These are phyloP conservation scores for Amanita exitialis DNA, from an alignment of 768 basidiomycete genomes.

Conservation along the genomic window DNA sequence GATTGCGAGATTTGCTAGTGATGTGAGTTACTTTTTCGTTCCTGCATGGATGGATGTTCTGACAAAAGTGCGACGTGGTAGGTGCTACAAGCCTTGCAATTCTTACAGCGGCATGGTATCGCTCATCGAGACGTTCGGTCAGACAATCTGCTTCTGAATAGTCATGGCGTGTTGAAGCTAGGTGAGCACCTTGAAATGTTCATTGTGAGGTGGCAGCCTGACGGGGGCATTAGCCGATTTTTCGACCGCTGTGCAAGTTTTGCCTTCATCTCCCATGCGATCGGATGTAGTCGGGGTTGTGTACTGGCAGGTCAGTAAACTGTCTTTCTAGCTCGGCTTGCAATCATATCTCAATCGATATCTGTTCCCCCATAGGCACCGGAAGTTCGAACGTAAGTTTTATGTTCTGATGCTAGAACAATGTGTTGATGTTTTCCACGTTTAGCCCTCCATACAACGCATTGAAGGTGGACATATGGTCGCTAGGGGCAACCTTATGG, in stretches of 20 bases:
- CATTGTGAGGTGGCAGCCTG: background rate
- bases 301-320: conserved; percentile 61
- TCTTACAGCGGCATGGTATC: conserved; percentile 53
- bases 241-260: conserved; percentile 59
- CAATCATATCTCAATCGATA: conserved; percentile 9
- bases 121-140: conserved; percentile 81
- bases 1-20: conserved; percentile 65
- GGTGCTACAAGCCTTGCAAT: conserved; percentile 58
- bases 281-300: conserved; percentile 59
- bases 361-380: conserved; percentile 38
- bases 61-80: conserved; percentile 16
- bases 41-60: conserved; percentile 2
- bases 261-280: conserved; percentile 36
- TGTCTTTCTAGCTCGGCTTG: background rate
- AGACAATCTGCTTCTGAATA: conserved; percentile 71
- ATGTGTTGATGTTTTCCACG: background rate
- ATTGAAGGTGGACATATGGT: conserved; percentile 73
- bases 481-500: conserved; percentile 77
- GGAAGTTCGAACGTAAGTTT: conserved; percentile 58
- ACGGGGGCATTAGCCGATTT: conserved; percentile 54
- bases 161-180: conserved; percentile 61
- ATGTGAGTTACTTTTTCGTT: conserved; percentile 39
- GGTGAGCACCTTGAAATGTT: conserved; percentile 31
- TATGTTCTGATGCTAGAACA: background rate
- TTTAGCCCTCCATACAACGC: conserved; percentile 59